Conservation (phyloP, 768 basidiomycete species). For the Phaffia tasmanica region DNA sequence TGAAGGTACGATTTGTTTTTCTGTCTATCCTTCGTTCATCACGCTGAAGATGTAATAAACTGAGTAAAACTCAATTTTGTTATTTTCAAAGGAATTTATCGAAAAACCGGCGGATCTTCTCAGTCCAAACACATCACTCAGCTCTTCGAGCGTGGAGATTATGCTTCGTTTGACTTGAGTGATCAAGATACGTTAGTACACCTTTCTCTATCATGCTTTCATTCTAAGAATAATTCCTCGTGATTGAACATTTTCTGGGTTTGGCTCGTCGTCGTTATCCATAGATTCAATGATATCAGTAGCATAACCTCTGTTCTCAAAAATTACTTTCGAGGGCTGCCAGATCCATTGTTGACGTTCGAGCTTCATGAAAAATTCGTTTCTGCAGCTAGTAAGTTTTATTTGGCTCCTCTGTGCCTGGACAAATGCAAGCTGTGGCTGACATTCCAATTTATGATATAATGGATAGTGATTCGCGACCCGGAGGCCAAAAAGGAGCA, state of each 20-base stretch:
- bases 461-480: conserved; percentile 47
- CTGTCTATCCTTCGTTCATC: neutral
- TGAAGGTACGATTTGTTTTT: conserved; percentile 45
- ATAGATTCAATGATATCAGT: conserved; percentile 93
- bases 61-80: neutral
- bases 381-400: conserved; percentile 49
- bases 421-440: neutral
- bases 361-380: conserved; percentile 87
- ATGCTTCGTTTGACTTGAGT: conserved; percentile 71
- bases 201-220: neutral
- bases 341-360: conserved; percentile 79
- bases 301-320: conserved; percentile 94
- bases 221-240: neutral
- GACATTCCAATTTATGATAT: neutral
- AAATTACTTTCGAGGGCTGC: conserved; percentile 87
- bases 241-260: neutral
- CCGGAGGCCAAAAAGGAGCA: conserved; percentile 48
- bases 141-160: conserved; percentile 86
- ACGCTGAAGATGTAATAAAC: neutral
- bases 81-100: conserved; percentile 56
- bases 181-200: conserved; percentile 41
- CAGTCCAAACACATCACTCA: conserved; percentile 89
- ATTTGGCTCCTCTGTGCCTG: neutral
- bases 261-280: conserved; percentile 35
- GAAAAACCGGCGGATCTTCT: conserved; percentile 86